Conservation (phyloP, 352 stramenopile genomes). For the Blastocystis sp. region DNA sequence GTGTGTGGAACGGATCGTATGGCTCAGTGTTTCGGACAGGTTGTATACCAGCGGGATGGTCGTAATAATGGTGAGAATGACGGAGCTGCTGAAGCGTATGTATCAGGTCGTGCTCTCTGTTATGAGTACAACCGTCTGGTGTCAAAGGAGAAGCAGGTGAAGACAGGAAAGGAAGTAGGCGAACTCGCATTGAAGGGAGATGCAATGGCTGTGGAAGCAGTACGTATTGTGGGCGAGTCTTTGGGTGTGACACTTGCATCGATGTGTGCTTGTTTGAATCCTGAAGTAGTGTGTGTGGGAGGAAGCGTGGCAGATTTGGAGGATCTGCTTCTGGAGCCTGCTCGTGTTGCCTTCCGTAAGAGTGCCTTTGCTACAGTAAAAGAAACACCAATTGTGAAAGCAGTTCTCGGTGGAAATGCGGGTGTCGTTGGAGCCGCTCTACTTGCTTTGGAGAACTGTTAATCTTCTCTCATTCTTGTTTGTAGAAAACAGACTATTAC, state of each 20-base stretch:
- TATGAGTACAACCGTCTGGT: constrained; percentile 47
- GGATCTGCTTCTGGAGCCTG: constrained; percentile 35
- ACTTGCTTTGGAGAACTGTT: constrained; percentile 43
- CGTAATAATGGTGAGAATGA: constrained; percentile 51
- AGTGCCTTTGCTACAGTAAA: constrained; percentile 49
- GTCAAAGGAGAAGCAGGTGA: neutral
- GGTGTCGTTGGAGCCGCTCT: constrained; percentile 51
- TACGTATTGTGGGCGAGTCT: constrained; percentile 40
- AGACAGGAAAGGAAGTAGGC: constrained; percentile 49
- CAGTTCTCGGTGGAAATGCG: constrained; percentile 1
- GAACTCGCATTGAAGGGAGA: constrained; percentile 28
- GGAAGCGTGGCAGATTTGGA: constrained; percentile 45
- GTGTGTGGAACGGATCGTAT: constrained; percentile 41
- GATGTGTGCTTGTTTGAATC: constrained; percentile 61
- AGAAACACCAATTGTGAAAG: constrained; percentile 60
- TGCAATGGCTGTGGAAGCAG: neutral
- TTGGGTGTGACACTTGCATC: constrained; percentile 47
- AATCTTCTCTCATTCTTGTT: neutral
- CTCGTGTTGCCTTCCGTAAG: constrained; percentile 2
- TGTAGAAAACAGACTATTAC: neutral
- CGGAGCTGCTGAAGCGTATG: constrained; percentile 38
- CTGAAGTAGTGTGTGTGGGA: constrained; percentile 49
- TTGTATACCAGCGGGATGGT: constrained; percentile 24
- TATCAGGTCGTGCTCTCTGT: constrained; percentile 38
- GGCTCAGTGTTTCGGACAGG: constrained; percentile 60